Evolutionary conservation across 1,284 basidiomycete species (phyloP).

Genomic region (Fomes fomentarius): DNA sequence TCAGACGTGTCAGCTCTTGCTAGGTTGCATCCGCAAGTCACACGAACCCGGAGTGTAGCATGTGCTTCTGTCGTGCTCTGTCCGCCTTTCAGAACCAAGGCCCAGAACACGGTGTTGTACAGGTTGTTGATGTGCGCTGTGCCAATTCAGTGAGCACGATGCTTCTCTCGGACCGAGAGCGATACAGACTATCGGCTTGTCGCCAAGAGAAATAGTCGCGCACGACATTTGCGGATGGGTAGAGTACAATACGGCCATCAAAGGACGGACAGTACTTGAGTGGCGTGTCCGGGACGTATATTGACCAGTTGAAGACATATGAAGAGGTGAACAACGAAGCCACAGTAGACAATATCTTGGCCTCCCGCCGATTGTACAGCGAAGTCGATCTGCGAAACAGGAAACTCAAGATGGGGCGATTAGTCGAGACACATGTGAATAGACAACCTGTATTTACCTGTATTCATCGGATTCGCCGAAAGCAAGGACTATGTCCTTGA

Average conservation of each 20-base stretch:
- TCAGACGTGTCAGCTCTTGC: not conserved
- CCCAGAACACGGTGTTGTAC: constrained; percentile 97
- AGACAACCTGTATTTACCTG: constrained; percentile 58
- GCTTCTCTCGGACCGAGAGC: not conserved
- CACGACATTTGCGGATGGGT: constrained; percentile 75
- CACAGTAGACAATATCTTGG: constrained; percentile 90
- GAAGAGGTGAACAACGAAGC: constrained; percentile 92
- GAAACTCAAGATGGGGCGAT: constrained; percentile 58
- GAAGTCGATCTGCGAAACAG: constrained; percentile 77
- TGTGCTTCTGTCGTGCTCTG: constrained; percentile 84
- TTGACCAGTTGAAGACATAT: constrained; percentile 88
- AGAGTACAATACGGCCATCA: constrained; percentile 88
- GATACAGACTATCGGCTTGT: constrained; percentile 87
- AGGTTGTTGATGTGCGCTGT: constrained; percentile 97
- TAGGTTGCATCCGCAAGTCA: not conserved
- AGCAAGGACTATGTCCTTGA: constrained; percentile 81
- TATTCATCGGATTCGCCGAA: constrained; percentile 99
- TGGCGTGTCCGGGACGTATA: constrained; percentile 74
- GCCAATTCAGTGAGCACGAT: not conserved
- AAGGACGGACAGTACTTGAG: constrained; percentile 89
- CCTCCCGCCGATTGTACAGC: constrained; percentile 84
- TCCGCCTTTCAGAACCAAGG: constrained; percentile 81
- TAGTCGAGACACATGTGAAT: not conserved
- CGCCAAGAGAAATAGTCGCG: constrained; percentile 96
- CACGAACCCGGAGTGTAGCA: constrained; percentile 66